A percentile compares a stretch with the other conserved stretches of the same genome.
These are phyloP conservation scores for Salix purpurea DNA, from an alignment of 345 rosid genomes.

Conservation along the genomic window DNA sequence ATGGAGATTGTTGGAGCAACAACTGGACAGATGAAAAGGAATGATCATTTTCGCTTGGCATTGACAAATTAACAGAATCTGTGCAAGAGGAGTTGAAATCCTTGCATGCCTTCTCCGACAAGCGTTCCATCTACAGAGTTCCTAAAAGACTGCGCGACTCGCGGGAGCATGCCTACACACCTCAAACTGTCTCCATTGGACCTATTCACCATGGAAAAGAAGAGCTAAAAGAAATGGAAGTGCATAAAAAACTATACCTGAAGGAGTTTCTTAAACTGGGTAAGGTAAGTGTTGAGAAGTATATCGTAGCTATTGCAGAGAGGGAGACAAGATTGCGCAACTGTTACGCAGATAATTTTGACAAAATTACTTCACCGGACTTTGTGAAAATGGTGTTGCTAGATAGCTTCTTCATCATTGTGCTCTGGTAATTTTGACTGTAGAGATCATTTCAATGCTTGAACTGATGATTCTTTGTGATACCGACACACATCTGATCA, in stretches of 20 bases:
- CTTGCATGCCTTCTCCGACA: too few relatives aligned
- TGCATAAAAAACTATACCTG: constrained; percentile 8
- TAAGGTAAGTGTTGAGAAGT: not conserved
- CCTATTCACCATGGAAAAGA: constrained; percentile 15
- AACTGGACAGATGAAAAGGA: too few relatives aligned
- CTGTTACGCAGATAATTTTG: not conserved
- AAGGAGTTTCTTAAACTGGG: not conserved
- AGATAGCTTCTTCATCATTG: constrained; percentile 11
- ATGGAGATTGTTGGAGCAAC: too few relatives aligned
- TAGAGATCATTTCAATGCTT: too few relatives aligned
- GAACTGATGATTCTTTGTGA: too few relatives aligned
- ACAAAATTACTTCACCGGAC: not conserved
- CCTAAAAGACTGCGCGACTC: too few relatives aligned
- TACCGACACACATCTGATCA: too few relatives aligned
- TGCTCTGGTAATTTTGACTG: not conserved
- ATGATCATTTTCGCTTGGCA: too few relatives aligned
- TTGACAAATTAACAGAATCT: too few relatives aligned
- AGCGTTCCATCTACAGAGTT: too few relatives aligned
- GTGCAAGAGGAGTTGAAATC: too few relatives aligned
- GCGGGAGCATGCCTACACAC: constrained; percentile 3
- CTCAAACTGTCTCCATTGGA: constrained; percentile 12
- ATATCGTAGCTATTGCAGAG: not conserved
- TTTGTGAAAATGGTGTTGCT: constrained; percentile 8
- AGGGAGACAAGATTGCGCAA: not conserved
- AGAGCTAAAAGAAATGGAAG: constrained; percentile 10